Conservation (phyloP, 2,329 filamentous ascomycete species). For the Hymenotorrendiella dingleyae region DNA sequence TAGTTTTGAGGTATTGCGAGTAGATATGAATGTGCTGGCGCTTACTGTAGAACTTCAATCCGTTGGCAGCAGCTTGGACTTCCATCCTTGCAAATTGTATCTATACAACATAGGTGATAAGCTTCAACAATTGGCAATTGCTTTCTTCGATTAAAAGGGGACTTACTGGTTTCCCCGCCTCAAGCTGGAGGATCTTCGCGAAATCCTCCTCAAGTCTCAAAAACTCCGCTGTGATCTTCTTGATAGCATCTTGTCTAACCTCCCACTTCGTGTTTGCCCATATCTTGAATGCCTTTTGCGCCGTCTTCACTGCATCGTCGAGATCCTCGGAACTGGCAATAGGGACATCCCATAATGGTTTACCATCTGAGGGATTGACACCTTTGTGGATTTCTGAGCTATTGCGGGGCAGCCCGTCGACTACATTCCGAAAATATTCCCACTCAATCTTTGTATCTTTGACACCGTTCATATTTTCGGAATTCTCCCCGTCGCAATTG, state of each 20-base stretch:
- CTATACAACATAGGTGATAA: conserved; percentile 1
- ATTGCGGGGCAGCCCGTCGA: conserved; percentile 9
- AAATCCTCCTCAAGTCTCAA: conserved; percentile 30
- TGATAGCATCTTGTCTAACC: conserved; percentile 38
- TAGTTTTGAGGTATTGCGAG: neutral
- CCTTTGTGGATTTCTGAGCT: conserved; percentile 13
- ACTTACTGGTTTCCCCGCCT: conserved; percentile 46
- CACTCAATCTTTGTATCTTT: conserved; percentile 5
- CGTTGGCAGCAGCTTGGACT: conserved; percentile 1
- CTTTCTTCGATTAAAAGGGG: no score
- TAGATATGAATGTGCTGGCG: neutral
- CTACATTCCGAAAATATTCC: conserved; percentile 13
- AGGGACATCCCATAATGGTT: conserved; percentile 32
- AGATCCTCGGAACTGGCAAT: conserved; percentile 25
- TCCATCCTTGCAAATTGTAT: conserved; percentile 13
- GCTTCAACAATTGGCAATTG: no score
- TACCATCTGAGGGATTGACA: conserved; percentile 18
- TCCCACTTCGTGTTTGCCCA: conserved; percentile 41
- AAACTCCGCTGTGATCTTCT: conserved; percentile 7
- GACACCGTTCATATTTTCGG: conserved; percentile 1
- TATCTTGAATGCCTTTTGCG: conserved; percentile 39
- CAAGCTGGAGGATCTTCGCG: conserved; percentile 38
- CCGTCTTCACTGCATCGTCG: conserved; percentile 27
- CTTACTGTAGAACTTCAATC: conserved; percentile 11
- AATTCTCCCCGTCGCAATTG: neutral